These are phyloP conservation scores for Tricholoma furcatifolium DNA, from an alignment of 768 basidiomycete species.

Conservation along the genomic window DNA sequence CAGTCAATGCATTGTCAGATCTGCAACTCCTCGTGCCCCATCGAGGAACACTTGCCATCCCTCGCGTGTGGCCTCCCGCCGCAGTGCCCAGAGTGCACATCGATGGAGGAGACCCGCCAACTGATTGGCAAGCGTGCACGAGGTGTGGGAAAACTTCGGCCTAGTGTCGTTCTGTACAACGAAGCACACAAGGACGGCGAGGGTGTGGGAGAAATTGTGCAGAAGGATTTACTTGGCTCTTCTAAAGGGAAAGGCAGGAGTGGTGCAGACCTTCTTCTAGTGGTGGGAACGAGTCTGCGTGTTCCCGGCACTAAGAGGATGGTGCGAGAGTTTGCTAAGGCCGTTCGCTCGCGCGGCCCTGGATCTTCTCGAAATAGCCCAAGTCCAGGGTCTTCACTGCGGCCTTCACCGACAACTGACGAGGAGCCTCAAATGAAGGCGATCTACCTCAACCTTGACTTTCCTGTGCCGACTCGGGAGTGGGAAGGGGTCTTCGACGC, in stretches of 20 bases:
- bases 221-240: conserved; percentile 73
- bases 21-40: conserved; percentile 72
- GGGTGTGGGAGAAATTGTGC: conserved; percentile 81
- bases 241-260: conserved; percentile 65
- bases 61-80: conserved; percentile 65
- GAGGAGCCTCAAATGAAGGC: conserved; percentile 60
- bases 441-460: conserved; percentile 84
- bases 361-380: conserved; percentile 30
- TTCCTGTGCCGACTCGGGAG: conserved; percentile 79
- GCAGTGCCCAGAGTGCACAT: conserved; percentile 76
- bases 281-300: conserved; percentile 86
- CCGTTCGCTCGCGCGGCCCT: conserved; percentile 54
- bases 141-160: conserved; percentile 77
- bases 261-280: conserved; percentile 81
- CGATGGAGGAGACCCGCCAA: conserved; percentile 66
- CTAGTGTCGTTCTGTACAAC: conserved; percentile 89
- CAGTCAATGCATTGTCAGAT: conserved; percentile 77
- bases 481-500: conserved; percentile 91
- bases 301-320: conserved; percentile 92
- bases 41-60: conserved; percentile 57
- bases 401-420: conserved; percentile 40
- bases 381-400: conserved; percentile 51
- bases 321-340: conserved; percentile 84
- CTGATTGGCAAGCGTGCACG: conserved; percentile 76
- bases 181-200: conserved; percentile 87